Evolutionary conservation across 495 filamentous ascomycete species (phyloP), one percentile per base, ranked within the genome.

Genomic region (Oidiodendron maius): DNA sequence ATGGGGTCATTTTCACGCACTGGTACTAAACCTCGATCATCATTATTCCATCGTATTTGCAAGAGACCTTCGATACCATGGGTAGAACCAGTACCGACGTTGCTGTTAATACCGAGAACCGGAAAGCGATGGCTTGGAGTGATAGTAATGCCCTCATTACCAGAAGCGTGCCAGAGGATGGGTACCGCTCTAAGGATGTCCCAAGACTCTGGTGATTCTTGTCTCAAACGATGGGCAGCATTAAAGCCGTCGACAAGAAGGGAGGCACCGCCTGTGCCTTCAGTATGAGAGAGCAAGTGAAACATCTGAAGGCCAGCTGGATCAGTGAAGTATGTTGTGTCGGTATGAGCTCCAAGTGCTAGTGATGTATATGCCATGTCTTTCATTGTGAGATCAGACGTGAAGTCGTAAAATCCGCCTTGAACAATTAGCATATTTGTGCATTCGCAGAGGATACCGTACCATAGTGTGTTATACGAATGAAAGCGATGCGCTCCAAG

Each of bases 361-460:
- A 91, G 69, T 48, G 76, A 83, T 12, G 91, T 96, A 64, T 96
- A 97, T n/a, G 91, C 91, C 4, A 84, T 95, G 60, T 97, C 91
- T 61, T 89, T 91, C 59, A 77, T 84, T 18, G 86, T 79, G 15
- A 96, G 76, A 61, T 96, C 87, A 24, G 91, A 81, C 1, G 84
- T 91, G 64, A 97, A 96, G 64, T 95, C 89, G 75, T 90, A 97
- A 68, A 96, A 96, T 21, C 86, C 89, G 52, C 84, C 80, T 83
- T 25, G n/a, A 20, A 16, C 18, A 10, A 32, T 44, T 16, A 45
- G 35, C 15, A 36, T 25, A 40, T 15, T 1, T 44, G 3, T 44
- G 2, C 16, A 20, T 32, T 4, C 12, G 11, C 21, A 9, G 25
- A 6, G 20, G 11, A 6, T 28, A 3, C 4, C 3, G 28, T 46